Base-by-base conservation (phyloP, 495 filamentous ascomycete species). In the Aspergillus diversus region DNA sequence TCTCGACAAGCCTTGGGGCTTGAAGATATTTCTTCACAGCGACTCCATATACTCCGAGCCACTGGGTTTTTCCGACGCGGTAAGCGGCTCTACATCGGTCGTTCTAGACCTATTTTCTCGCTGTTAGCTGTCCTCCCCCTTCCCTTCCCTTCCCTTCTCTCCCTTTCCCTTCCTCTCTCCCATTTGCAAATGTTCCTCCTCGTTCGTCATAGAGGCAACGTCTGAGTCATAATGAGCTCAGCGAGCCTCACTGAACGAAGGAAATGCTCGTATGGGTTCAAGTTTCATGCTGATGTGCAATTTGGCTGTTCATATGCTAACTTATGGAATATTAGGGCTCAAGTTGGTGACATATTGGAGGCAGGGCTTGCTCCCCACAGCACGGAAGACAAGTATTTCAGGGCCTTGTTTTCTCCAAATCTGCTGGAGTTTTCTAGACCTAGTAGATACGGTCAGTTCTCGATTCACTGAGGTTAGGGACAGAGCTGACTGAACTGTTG, bases 221-320 rank as follows among this genome's bases (percentile, higher is more conserved):
- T 42, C 15, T 42, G 3, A 15, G 7, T 57, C 12, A 59, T 8
- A 17, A 63, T 63, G 61, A 47, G 11, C 51, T 16, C 42, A 2
- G 17, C 15, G 4, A 47, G 11, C 5, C 2, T n/a, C 27, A 13
- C 52, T 8, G 34, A 39, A 34, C 21, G 52, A 33, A 58, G 61
- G 31, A 12, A 47, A 59, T 15, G 32, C n/a, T 12, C 57, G 46
- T 64, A 55, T 49, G 61, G 61, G 66, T 64, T 55, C 50, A 57
- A 7, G 7, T 59, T 47, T 61, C 35, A 50, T 56, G 32, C 34
- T 39, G 15, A 12, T 39, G 4, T 17, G 12, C 21, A 3, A 15
- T 17, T 37, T 39, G 12, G 6, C 12, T 42, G 21, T 34, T 16
- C 47, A 50, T 17, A 50, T 50, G 47, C 47, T 50, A n/a, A 50